phyloP scores from a whole-genome alignment of 75 land plant genomes.

The Chamaecyparis obtusa region DNA sequence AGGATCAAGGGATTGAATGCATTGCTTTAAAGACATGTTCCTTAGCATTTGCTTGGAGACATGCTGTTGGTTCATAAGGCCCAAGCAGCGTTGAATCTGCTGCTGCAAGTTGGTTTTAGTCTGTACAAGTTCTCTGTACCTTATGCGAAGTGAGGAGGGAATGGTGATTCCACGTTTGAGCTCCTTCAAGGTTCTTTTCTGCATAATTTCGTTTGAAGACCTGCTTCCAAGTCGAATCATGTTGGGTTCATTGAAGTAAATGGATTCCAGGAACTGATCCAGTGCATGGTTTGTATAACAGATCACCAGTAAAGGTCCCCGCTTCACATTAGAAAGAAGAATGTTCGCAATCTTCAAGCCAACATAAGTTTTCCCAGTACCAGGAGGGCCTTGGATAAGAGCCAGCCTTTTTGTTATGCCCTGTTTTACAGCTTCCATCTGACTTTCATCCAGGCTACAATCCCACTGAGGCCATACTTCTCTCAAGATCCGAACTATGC shows the following conservation, averaged over 20 bases:
- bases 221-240: slow-evolving; percentile 19
- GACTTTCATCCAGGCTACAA: slow-evolving; percentile 18
- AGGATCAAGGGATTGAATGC: background rate
- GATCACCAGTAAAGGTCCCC: slow-evolving; percentile 20
- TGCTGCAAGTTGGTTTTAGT: background rate
- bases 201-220: background rate
- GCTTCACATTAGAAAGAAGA: slow-evolving; percentile 8
- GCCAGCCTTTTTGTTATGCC: slow-evolving; percentile 25
- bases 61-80: background rate
- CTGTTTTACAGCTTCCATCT: slow-evolving; percentile 20
- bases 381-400: slow-evolving; percentile 35
- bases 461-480: slow-evolving; percentile 24
- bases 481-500: slow-evolving; percentile 12
- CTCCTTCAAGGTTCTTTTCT: background rate
- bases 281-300: slow-evolving; percentile 36
- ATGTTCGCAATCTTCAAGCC: slow-evolving; percentile 10
- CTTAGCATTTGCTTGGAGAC: background rate
- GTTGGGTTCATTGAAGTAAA: slow-evolving; percentile 11
- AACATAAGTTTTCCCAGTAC: slow-evolving; percentile 29
- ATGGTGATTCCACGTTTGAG: background rate
- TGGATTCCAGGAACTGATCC: slow-evolving; percentile 28
- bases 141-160: background rate
- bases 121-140: background rate
- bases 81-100: background rate
- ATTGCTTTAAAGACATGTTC: background rate